Evolutionary conservation across 257 asterid species (phyloP).

Genomic region (Solanum clarkiae): DNA sequence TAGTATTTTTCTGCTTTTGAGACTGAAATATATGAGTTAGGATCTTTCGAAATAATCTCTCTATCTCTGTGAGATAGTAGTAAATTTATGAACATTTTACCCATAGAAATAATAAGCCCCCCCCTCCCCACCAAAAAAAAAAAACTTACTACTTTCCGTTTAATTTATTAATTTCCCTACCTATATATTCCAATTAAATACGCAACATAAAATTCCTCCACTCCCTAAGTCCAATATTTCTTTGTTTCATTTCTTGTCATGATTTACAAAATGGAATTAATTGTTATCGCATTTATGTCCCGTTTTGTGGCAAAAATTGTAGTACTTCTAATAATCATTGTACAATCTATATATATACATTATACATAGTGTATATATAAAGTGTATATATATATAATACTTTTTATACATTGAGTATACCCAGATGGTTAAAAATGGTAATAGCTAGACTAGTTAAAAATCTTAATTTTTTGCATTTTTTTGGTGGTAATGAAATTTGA

Average conservation of each 20-base stretch:
- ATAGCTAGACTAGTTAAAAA: no score
- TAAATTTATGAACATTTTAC: background rate
- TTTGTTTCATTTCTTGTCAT: conserved; percentile 1
- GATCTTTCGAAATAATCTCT: no score
- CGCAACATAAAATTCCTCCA: conserved; percentile 13
- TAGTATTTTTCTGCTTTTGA: no score
- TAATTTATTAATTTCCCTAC: background rate
- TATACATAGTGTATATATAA: no score
- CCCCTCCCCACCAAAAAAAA: background rate
- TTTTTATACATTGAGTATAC: no score
- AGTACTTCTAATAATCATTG: background rate
- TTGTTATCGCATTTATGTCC: conserved; percentile 21
- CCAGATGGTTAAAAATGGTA: no score
- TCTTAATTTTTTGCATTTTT: no score
- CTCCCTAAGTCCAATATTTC: background rate
- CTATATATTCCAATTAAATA: conserved; percentile 2
- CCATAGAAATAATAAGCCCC: conserved; percentile 19
- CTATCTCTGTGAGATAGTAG: no score
- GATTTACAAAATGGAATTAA: background rate
- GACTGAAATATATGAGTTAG: no score
- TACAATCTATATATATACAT: no score
- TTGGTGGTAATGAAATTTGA: no score
- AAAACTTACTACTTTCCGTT: conserved; percentile 23
- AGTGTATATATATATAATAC: no score
- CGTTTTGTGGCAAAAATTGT: conserved; percentile 19